Evolutionary conservation across 192 early-diverging fungal species (phyloP).

Genomic region (Entomortierella chlamydospora): DNA sequence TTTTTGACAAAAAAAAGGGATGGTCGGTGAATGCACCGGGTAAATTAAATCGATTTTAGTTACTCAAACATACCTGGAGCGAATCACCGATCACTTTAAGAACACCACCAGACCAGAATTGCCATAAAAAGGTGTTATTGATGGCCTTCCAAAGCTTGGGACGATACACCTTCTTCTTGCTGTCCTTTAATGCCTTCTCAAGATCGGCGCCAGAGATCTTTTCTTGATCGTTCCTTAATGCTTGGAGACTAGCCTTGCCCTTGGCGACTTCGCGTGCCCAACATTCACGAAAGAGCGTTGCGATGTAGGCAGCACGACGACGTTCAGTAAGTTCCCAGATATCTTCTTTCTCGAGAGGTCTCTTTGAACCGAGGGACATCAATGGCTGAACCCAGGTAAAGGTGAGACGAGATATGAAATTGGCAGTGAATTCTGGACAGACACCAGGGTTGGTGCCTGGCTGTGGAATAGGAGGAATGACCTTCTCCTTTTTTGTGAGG

Average conservation of each 20-base stretch:
- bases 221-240: neutral
- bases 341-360: slow-evolving; percentile 72
- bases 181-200: neutral
- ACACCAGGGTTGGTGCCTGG: slow-evolving; percentile 33
- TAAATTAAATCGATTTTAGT: neutral
- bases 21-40: neutral
- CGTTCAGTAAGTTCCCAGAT: slow-evolving; percentile 60
- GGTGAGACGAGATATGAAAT: slow-evolving; percentile 66
- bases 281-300: slow-evolving; percentile 29
- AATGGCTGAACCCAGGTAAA: slow-evolving; percentile 73
- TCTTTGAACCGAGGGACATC: slow-evolving; percentile 74
- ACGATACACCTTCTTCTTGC: slow-evolving; percentile 25
- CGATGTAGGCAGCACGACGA: slow-evolving; percentile 40
- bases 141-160: slow-evolving; percentile 57
- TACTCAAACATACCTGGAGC: slow-evolving; percentile 51
- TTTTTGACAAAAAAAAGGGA: neutral
- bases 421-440: slow-evolving; percentile 67
- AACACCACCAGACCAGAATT: slow-evolving; percentile 56
- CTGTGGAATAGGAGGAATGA: slow-evolving; percentile 34
- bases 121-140: slow-evolving; percentile 48
- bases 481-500: slow-evolving; percentile 1
- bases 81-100: slow-evolving; percentile 51
- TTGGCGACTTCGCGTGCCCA: slow-evolving; percentile 49
- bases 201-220: neutral
- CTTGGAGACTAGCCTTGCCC: neutral